Evolutionary conservation across 352 stramenopile species (phyloP).

Genomic region (Pythium apleroticum): DNA sequence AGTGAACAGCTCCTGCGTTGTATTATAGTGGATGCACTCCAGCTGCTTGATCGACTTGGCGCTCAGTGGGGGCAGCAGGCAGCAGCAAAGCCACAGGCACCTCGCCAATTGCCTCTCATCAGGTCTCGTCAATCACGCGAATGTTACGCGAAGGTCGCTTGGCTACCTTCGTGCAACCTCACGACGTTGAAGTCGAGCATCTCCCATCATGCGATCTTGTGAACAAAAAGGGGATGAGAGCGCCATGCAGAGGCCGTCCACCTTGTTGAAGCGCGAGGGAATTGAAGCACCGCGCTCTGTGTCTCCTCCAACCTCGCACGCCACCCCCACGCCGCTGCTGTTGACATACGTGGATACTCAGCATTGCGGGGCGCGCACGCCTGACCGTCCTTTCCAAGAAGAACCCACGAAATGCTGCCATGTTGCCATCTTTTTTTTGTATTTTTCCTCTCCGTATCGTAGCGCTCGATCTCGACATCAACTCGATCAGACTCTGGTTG

Average conservation of each 20-base stretch:
- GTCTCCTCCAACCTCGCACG: not conserved
- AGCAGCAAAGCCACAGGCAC: too few species aligned
- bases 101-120: not conserved
- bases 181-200: not conserved
- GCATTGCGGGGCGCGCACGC: not conserved
- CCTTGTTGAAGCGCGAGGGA: not conserved
- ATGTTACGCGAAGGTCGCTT: not conserved
- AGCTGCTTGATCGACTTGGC: not conserved
- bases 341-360: not conserved
- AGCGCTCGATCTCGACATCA: not conserved
- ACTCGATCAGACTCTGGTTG: not conserved
- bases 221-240: not conserved
- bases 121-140: not conserved
- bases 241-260: not conserved
- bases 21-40: not conserved
- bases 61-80: not conserved
- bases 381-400: not conserved
- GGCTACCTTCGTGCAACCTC: constrained; percentile 3
- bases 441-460: not conserved
- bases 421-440: not conserved
- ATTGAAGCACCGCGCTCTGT: not conserved
- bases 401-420: not conserved
- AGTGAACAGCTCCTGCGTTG: not conserved
- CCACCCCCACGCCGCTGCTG: too few species aligned
- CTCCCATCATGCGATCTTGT: constrained; percentile 1